Evolutionary conservation across 495 filamentous ascomycete species (phyloP).

Genomic region (Penicillium odoratum): DNA sequence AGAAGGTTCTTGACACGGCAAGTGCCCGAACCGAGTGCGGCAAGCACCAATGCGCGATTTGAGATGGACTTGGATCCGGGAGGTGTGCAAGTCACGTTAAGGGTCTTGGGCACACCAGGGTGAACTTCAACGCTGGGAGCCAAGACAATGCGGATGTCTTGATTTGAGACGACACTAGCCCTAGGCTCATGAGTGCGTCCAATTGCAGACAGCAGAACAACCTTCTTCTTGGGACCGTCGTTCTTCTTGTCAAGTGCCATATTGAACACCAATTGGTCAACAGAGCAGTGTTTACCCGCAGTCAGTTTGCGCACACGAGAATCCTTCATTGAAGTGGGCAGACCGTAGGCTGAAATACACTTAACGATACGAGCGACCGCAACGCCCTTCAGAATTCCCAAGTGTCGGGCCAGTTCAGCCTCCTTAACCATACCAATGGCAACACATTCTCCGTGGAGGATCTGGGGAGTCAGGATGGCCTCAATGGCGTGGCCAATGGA

Average conservation of each 20-base stretch:
- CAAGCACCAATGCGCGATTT: conserved; percentile 89
- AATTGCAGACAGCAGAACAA: conserved; percentile 92
- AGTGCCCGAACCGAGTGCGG: conserved; percentile 82
- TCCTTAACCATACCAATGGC: conserved; percentile 99
- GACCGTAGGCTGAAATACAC: conserved; percentile 87
- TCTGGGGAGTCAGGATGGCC: conserved; percentile 91
- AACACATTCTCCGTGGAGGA: conserved; percentile 93
- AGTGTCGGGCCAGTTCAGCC: conserved; percentile 85
- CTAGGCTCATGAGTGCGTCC: conserved; percentile 82
- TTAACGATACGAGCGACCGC: conserved; percentile 89
- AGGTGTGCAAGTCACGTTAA: conserved; percentile 75
- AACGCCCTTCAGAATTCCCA: conserved; percentile 82
- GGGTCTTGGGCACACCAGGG: conserved; percentile 62
- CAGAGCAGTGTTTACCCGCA: conserved; percentile 85
- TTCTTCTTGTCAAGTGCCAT: conserved; percentile 99
- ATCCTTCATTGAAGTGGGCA: conserved; percentile 85
- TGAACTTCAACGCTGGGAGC: conserved; percentile 75
- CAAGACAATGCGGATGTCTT: conserved; percentile 79
- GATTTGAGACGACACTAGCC: conserved; percentile 84
- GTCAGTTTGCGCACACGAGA: conserved; percentile 81
- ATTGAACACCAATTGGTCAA: conserved; percentile 81
- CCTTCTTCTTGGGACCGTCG: conserved; percentile 90
- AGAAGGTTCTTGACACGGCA: conserved; percentile 89
- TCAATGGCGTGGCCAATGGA: conserved; percentile 98
- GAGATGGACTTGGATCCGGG: conserved; percentile 98